These are phyloP conservation scores for Nakazawaea ernobii DNA, from an alignment of 805 yeast species.

Conservation along the genomic window DNA sequence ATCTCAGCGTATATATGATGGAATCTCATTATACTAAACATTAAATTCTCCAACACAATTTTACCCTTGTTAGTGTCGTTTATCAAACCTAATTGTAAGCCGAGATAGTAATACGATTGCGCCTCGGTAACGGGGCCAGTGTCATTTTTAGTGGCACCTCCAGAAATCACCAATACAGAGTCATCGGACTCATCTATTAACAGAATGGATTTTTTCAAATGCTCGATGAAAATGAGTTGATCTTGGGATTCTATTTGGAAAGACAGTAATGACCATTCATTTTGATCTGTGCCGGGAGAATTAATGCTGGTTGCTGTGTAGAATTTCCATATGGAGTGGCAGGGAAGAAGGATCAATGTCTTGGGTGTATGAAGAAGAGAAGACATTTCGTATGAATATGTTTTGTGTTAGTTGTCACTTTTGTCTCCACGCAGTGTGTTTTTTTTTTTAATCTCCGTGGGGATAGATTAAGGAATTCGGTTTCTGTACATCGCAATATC, in stretches of 20 bases:
- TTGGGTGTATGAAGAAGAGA: background rate
- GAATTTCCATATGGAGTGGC: constrained; percentile 58
- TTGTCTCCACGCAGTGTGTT: too few relatives aligned
- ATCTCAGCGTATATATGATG: constrained; percentile 37
- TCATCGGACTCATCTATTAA: constrained; percentile 24
- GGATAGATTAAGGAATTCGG: too few relatives aligned
- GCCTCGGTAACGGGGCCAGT: constrained; percentile 59
- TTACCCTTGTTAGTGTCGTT: constrained; percentile 11
- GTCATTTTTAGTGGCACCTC: constrained; percentile 62
- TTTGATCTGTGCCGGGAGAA: constrained; percentile 37
- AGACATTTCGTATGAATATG: too few relatives aligned
- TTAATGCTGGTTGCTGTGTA: constrained; percentile 10
- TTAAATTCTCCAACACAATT: constrained; percentile 57
- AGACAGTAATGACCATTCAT: constrained; percentile 62
- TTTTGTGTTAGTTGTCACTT: too few relatives aligned
- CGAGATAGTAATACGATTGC: constrained; percentile 46
- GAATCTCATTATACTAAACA: constrained; percentile 54
- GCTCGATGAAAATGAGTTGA: constrained; percentile 59
- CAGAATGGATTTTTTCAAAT: constrained; percentile 42
- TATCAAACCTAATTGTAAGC: constrained; percentile 26
- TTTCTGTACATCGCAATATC: too few relatives aligned
- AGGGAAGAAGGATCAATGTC: constrained; percentile 6
- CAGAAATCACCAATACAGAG: constrained; percentile 35
- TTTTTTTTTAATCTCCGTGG: too few relatives aligned
- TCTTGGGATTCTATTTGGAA: constrained; percentile 70